phyloP scores from a whole-genome alignment of 2,329 filamentous ascomycete species.

The Trichophyton mentagrophytes region DNA sequence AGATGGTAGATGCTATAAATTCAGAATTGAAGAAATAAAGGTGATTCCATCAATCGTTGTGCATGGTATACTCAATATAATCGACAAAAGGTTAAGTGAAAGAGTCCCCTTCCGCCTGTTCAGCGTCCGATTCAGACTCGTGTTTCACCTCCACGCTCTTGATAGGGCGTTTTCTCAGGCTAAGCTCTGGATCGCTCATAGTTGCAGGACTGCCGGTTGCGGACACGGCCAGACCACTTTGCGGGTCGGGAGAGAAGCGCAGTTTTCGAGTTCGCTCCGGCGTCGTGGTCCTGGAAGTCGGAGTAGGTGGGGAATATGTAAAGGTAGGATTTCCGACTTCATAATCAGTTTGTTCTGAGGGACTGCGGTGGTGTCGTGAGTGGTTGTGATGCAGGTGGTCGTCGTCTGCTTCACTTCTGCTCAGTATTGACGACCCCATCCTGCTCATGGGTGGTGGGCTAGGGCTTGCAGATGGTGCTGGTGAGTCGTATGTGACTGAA shows the following conservation, averaged over 20 bases:
- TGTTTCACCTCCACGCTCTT: background rate
- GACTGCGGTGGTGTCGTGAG: background rate
- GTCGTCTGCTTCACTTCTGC: background rate
- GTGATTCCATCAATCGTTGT: background rate
- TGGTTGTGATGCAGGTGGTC: background rate
- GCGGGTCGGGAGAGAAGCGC: background rate
- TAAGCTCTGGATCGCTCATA: background rate
- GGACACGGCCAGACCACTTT: background rate
- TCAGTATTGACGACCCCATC: background rate
- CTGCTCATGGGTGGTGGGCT: constrained; percentile 16
- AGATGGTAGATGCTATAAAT: background rate
- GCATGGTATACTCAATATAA: background rate
- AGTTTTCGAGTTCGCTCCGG: background rate
- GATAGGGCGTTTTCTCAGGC: background rate
- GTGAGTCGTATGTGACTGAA: constrained; percentile 23
- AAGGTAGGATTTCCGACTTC: constrained; percentile 21
- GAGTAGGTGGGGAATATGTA: constrained; percentile 30
- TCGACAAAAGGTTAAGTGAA: background rate
- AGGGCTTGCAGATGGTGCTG: constrained; percentile 23
- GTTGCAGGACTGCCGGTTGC: background rate
- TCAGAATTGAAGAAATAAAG: background rate
- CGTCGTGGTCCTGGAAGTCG: constrained; percentile 20
- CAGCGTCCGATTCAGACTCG: background rate
- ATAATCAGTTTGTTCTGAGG: constrained; percentile 6
- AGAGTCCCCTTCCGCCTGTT: background rate